phyloP scores from a whole-genome alignment of 2,329 filamentous ascomycete species.

The Penicillium sp. region DNA sequence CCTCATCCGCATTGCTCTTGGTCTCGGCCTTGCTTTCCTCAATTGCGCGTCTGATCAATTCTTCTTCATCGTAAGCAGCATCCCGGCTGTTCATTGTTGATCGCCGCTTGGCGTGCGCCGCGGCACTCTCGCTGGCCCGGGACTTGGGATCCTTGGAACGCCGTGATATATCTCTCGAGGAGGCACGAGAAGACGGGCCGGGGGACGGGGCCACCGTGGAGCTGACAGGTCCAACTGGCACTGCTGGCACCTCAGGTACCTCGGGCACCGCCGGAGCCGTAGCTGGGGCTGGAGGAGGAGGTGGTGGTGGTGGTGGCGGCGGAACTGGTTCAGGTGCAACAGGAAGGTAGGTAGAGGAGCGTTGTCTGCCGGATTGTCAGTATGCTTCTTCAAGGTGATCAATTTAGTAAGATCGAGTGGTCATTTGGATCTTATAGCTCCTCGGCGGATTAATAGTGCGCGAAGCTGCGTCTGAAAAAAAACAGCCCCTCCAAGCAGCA shows the following conservation, averaged over 20 bases:
- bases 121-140: conserved; percentile 43
- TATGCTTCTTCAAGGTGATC: conserved; percentile 5
- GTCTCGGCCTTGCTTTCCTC: conserved; percentile 88
- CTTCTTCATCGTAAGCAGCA: conserved; percentile 91
- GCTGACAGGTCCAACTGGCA: neutral
- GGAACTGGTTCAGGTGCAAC: conserved; percentile 35
- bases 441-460: neutral
- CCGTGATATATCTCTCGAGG: conserved; percentile 34
- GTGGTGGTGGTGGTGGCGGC: neutral
- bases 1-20: conserved; percentile 47
- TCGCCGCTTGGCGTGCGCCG: conserved; percentile 65
- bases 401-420: conserved; percentile 6
- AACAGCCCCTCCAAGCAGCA: conserved; percentile 6
- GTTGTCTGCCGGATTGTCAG: conserved; percentile 44
- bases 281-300: neutral
- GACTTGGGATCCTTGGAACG: conserved; percentile 37
- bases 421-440: neutral
- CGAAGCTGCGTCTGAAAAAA: neutral
- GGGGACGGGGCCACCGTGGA: conserved; percentile 19
- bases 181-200: conserved; percentile 36
- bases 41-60: conserved; percentile 76
- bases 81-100: conserved; percentile 97
- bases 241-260: neutral
- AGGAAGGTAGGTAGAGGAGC: conserved; percentile 57
- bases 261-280: neutral